These are phyloP conservation scores for Rutstroemia sp. DNA, from an alignment of 2,329 filamentous ascomycete species.

Conservation along the genomic window DNA sequence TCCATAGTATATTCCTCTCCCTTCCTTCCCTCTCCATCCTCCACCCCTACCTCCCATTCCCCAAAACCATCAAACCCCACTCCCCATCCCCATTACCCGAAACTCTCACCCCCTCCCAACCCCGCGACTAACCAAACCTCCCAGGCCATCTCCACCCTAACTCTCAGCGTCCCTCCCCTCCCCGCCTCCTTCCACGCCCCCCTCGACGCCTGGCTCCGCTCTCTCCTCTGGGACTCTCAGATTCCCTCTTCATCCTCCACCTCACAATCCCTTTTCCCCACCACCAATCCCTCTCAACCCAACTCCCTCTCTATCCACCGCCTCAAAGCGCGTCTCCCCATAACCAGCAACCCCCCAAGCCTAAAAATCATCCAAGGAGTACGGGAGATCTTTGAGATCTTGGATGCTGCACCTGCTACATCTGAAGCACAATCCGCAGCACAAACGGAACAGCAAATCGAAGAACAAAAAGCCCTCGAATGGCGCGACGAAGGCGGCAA, in stretches of 20 bases:
- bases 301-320: slow-evolving; percentile 63
- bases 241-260: not conserved
- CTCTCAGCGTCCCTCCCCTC: slow-evolving; percentile 60
- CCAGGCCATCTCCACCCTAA: slow-evolving; percentile 77
- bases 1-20: not conserved
- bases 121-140: not conserved
- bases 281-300: not conserved
- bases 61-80: not conserved
- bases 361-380: slow-evolving; percentile 84
- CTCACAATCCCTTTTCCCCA: not conserved
- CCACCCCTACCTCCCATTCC: not conserved
- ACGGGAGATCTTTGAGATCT: slow-evolving; percentile 85
- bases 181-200: slow-evolving; percentile 46
- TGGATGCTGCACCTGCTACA: slow-evolving; percentile 42
- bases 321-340: slow-evolving; percentile 69
- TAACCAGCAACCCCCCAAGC: slow-evolving; percentile 53
- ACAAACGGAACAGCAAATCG: too few relatives aligned
- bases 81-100: not conserved
- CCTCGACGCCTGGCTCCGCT: slow-evolving; percentile 13
- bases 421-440: too few relatives aligned
- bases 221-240: slow-evolving; percentile 13
- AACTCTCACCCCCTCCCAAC: not conserved
- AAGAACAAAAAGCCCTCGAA: not conserved
- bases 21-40: not conserved
- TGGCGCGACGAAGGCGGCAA: not conserved